Base-by-base conservation (phyloP, 73 alveolate species). In the Diophrys appendiculata region DNA sequence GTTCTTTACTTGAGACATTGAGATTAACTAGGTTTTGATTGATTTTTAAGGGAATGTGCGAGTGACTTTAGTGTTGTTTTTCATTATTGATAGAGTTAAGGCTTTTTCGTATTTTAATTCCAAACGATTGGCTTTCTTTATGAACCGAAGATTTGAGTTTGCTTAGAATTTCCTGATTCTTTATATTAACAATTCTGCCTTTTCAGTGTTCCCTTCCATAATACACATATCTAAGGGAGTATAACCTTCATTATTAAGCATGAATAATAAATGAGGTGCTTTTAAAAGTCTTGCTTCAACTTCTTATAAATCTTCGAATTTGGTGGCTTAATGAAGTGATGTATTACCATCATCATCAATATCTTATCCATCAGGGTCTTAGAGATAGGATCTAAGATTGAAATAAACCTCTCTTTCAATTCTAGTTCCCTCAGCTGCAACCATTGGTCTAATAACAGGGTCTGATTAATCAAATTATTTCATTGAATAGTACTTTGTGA, bases 321-420 rank as follows among this genome's bases (percentile, higher is more conserved):
- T 84, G 25, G 79, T 84, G 22, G 81, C 71, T 27, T 69, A 56
- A 69, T 84, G 92, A 35, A 84, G 73, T 26, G 83, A 33, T 0
- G 92, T 84, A 33, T 84, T 84, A 32, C 92, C 92, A n/a, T 84
- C 83, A 0, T 77, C 92, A 69, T 84, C 92, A n/a, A 84, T 54
- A 52, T 54, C 81, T 28, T 84, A 83, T 64, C 65, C 84, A 25
- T 68, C 68, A 29, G 87, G 88, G 32, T 84, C 92, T 64, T 75
- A 56, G 52, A 84, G 52, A 65, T 84, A 84, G 72, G 53, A 55
- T 29, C 76, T 68, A 0, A 84, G 52, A 55, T 84, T 84, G 24
- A 77, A 33, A 69, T 78, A 53, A 26, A 77, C 68, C 31, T 85
- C 86, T 56, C 65, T 68, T 31, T 79, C 78, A 30, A 72, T 52